Base-by-base conservation (phyloP, 2,329 filamentous ascomycete genomes). In the Pseudocercospora fuligena region DNA sequence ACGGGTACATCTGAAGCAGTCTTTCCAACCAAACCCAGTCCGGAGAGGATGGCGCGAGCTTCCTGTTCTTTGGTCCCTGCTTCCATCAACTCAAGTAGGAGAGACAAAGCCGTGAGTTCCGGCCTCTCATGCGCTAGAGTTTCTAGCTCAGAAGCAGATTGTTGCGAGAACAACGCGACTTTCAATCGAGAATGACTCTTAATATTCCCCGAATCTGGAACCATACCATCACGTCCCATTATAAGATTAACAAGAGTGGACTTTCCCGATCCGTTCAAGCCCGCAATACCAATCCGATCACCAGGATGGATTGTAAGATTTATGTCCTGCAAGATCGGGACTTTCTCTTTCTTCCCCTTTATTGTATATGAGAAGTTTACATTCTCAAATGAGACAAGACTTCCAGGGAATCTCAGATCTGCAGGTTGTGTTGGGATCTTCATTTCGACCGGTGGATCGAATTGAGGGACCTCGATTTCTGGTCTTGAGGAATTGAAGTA, bases 201-300 rank as follows among this genome's bases (percentile, higher is more conserved):
- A 1, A 92, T 80, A 0, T 82, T 87, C 0, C 92, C 91, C 2
- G 84, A 82, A 0, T 86, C 87, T 0, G 90, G 88, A 5, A 81
- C 82, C 1, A 84, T 78, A 16, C 36, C 36, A 5, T 5, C 8
- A 6, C 58, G n/a, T 0, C 86, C 87, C n/a, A 89, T 88, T 2
- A 94, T 84, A 3, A 94, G 80, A 57, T 87, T 89, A 65, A 94
- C 84, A 9, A 96, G 82, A 0, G 92, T 95, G 1, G 91, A 92
- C 78, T 96, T 96, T 1, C 93, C 93, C 0, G 88, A 87, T 0
- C 92, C 93, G 76, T 96, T 96, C 51, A 95, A 82, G 0, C 92
- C 93, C 25, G 92, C 83, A 47, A 96, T 84, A 0, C 91, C 92
- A 25, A 94, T 82, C 0, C 92, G 86, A 69, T 93, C 90, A 9